phyloP scores from a whole-genome alignment of 2,329 filamentous ascomycete genomes.

The Penicillium thymicola region DNA sequence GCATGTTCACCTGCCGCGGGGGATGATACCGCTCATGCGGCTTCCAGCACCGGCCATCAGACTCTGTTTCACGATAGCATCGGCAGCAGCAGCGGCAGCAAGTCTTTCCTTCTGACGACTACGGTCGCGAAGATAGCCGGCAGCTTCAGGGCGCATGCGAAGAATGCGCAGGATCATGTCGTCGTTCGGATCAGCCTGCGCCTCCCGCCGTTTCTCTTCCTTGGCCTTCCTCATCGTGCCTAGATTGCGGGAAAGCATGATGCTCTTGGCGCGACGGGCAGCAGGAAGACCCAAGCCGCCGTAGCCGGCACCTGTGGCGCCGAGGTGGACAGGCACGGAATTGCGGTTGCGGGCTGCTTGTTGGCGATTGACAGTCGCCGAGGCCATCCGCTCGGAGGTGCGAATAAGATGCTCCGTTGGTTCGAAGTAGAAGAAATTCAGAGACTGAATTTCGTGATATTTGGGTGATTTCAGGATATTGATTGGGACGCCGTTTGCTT shows the following conservation, averaged over 20 bases:
- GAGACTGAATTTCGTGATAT: slow-evolving; percentile 92
- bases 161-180: slow-evolving; percentile 97
- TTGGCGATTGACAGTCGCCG: slow-evolving; percentile 75
- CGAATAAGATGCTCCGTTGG: slow-evolving; percentile 85
- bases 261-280: slow-evolving; percentile 60
- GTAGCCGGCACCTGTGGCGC: slow-evolving; percentile 41
- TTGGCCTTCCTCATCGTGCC: slow-evolving; percentile 96
- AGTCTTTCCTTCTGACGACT: slow-evolving; percentile 92
- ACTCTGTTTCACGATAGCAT: slow-evolving; percentile 92
- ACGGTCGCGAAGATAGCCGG: slow-evolving; percentile 80
- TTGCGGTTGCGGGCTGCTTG: slow-evolving; percentile 65
- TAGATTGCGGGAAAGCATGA: slow-evolving; percentile 91
- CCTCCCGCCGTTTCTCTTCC: slow-evolving; percentile 91
- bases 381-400: slow-evolving; percentile 94
- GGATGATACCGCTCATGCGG: slow-evolving; percentile 49
- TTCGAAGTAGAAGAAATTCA: slow-evolving; percentile 99
- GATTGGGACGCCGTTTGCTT: slow-evolving; percentile 81
- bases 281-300: slow-evolving; percentile 49
- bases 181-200: slow-evolving; percentile 93
- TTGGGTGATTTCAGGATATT: slow-evolving; percentile 95
- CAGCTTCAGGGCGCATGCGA: slow-evolving; percentile 89
- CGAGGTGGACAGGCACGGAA: slow-evolving; percentile 62
- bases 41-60: slow-evolving; percentile 59
- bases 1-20: slow-evolving; percentile 25
- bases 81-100: slow-evolving; percentile 83